Percentiles rank a stretch among this genome's conserved stretches.
phyloP scores from a whole-genome alignment of 768 basidiomycete species.

The Tylopilus balloui region DNA sequence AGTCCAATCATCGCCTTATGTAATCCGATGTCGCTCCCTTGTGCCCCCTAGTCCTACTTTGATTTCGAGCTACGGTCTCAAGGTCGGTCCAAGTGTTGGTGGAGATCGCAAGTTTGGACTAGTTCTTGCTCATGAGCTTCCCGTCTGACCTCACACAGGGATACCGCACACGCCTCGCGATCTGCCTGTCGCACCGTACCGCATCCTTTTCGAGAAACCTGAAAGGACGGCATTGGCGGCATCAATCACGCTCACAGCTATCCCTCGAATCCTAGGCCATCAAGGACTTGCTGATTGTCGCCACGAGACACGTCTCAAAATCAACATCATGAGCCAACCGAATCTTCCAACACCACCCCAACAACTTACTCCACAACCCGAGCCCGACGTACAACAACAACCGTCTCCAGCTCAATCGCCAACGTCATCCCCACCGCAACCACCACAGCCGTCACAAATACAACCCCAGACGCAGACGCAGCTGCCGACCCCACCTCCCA shows the following conservation, averaged over 20 bases:
- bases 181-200: neutral
- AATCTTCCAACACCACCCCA: slow-evolving; percentile 24
- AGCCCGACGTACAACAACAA: slow-evolving; percentile 14
- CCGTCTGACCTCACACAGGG: neutral
- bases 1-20: too few species aligned
- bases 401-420: slow-evolving; percentile 10
- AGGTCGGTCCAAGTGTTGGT: neutral
- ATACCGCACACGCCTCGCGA: neutral
- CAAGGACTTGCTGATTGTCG: neutral
- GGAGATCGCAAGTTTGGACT: neutral
- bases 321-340: slow-evolving; percentile 23
- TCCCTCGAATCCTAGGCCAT: neutral
- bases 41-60: neutral
- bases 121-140: neutral
- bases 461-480: slow-evolving; percentile 6
- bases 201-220: too few species aligned
- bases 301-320: neutral
- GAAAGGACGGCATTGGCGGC: neutral
- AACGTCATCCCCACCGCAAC: neutral
- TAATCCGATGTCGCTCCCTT: neutral
- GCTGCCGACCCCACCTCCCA: slow-evolving; percentile 1
- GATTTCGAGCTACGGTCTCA: too few species aligned
- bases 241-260: neutral
- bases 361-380: slow-evolving; percentile 15
- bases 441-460: neutral